Base-by-base conservation (phyloP, 257 asterid genomes). In the Lantana camara region DNA sequence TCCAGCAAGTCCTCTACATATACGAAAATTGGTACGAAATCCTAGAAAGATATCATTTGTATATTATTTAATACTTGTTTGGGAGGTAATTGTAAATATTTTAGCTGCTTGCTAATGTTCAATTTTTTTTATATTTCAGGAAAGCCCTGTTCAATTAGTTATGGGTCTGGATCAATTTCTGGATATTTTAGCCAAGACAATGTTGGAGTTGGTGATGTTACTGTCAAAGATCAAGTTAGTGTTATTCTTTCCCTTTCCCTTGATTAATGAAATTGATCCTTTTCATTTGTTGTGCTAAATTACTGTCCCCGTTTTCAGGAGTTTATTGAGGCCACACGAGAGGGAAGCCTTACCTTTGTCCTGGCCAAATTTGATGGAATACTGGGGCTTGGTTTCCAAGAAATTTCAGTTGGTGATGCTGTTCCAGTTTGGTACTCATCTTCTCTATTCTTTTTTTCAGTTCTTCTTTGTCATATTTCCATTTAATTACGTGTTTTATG, bases 311-410 rank as follows among this genome's bases (percentile, higher is more conserved):
- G 20, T 41, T 46, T 71, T 37, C 80, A 93, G 99, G 89, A 74
- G 54, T 93, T 93, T 50, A 87, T 93, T 46, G 99, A 93, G 72
- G 80, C 95, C 30, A 83, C 94, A n/a, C 52, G 64, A 38, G 98
- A 93, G 81, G 94, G 90, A 70, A 82, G 95, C 72, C 85, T 90
- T 37, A 59, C 94, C 58, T 93, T 93, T 76, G 68, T 85, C 65
- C 20, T 93, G 15, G 86, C 85, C 21, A 87, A 87, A 73, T 93
- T 93, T 69, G 99, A 93, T 74, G 99, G 99, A 47, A 81, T 93
- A 54, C 79, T 93, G 21, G 99, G 99, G 49, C 99, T 93, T 42
- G 99, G 96, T 46, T 90, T 93, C 85, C 96, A 84, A 77, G 97
- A 93, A 77, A 87, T 90, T 68, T 72, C 97, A 30, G 96, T 81